A percentile compares a stretch with the other conserved stretches of the same genome.
Conservation (phyloP, 768 basidiomycete genomes). For the Polyporus arcularius region DNA sequence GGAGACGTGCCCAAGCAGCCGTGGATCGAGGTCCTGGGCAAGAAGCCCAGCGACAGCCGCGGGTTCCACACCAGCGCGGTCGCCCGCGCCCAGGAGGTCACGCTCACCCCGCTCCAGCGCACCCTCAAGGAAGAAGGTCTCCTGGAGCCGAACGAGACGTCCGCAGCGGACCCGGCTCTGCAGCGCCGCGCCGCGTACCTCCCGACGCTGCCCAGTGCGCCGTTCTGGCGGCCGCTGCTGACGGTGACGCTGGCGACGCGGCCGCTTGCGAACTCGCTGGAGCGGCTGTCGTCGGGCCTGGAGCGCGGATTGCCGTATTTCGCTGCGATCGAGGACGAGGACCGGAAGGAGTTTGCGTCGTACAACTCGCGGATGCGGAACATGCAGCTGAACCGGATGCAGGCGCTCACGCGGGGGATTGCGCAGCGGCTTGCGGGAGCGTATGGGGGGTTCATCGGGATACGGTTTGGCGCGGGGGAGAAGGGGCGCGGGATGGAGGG, state of each 20-base stretch:
- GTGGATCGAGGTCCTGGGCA: conserved; percentile 19
- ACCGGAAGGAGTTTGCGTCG: conserved; percentile 35
- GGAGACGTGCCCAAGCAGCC: conserved; percentile 16
- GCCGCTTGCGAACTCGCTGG: conserved; percentile 38
- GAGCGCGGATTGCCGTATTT: conserved; percentile 40
- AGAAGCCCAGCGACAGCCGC: conserved; percentile 12
- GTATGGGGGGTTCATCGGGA: conserved; percentile 40
- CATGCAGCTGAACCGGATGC: conserved; percentile 38
- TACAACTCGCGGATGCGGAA: conserved; percentile 36
- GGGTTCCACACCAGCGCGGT: conserved; percentile 26
- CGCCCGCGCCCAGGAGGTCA: conserved; percentile 13
- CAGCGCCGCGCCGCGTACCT: conserved; percentile 32
- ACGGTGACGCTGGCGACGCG: conserved; percentile 44
- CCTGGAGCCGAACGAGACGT: neutral
- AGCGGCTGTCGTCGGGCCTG: conserved; percentile 34
- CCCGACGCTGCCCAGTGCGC: conserved; percentile 27
- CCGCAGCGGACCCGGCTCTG: neutral
- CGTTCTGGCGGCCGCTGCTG: conserved; percentile 45
- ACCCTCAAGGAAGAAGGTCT: neutral
- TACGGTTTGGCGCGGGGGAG: conserved; percentile 33
- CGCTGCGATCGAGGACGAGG: conserved; percentile 32
- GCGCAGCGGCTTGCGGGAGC: conserved; percentile 35
- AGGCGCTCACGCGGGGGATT: conserved; percentile 31
- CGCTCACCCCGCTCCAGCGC: neutral
- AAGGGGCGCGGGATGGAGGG: conserved; percentile 39